Conservation (phyloP, 1,139 yeast species). For the Kurtzmaniella quercitrusa region DNA sequence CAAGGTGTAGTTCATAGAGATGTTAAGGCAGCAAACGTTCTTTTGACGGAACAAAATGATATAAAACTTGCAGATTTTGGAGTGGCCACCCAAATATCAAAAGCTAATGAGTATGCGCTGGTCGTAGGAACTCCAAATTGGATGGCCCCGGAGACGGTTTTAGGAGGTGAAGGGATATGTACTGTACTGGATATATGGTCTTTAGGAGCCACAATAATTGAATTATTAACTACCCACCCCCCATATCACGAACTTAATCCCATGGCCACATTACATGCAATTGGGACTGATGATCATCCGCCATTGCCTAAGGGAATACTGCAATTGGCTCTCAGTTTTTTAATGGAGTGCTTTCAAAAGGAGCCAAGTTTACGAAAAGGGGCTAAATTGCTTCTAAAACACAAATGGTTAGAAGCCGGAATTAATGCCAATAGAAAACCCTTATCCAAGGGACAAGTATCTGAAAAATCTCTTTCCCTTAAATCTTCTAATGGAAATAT, state of each 20-base stretch:
- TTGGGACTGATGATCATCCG: constrained; percentile 80
- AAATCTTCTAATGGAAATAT: constrained; percentile 1
- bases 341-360: constrained; percentile 73
- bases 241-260: constrained; percentile 81
- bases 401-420: constrained; percentile 52
- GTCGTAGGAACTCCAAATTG: constrained; percentile 74
- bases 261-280: constrained; percentile 89
- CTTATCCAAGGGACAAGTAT: not conserved
- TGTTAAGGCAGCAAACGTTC: constrained; percentile 73
- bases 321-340: constrained; percentile 54
- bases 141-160: constrained; percentile 83
- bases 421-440: not conserved
- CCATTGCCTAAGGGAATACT: constrained; percentile 67
- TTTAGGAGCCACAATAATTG: constrained; percentile 91
- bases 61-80: constrained; percentile 80
- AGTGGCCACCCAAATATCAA: constrained; percentile 56
- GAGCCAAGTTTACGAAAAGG: constrained; percentile 58
- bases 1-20: constrained; percentile 78
- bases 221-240: constrained; percentile 79
- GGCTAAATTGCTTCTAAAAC: constrained; percentile 54
- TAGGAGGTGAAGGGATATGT: constrained; percentile 79
- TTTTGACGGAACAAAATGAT: constrained; percentile 51
- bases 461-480: not conserved
- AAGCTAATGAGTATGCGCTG: constrained; percentile 31
- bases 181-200: constrained; percentile 91